Evolutionary conservation across 768 basidiomycete species (phyloP).

Genomic region (Paxillus ammoniavirescens): DNA sequence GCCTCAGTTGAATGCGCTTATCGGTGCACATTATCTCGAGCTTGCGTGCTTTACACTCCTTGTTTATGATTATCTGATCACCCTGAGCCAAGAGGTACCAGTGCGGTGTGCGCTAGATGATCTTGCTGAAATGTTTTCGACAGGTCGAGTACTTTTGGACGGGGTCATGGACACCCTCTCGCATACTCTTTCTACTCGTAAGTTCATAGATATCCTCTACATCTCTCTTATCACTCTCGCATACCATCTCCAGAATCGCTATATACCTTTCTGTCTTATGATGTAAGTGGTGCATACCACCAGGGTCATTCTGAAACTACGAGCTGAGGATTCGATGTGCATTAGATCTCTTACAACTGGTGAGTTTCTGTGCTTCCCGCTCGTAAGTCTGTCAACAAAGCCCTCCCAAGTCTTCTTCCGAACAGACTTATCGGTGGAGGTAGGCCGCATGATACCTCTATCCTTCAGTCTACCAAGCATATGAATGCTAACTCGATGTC

Average conservation of each 20-base stretch:
- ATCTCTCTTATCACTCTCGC: not conserved
- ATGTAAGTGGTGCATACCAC: not conserved
- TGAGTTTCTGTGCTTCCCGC: not conserved
- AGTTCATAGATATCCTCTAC: not conserved
- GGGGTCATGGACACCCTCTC: conserved; percentile 7
- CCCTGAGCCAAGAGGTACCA: conserved; percentile 8
- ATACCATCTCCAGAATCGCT: conserved; percentile 2
- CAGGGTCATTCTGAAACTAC: no score
- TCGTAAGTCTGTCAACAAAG: not conserved
- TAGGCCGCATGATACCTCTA: not conserved
- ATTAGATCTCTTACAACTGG: not conserved
- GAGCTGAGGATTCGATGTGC: not conserved
- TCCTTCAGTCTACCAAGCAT: not conserved
- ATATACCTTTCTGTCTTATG: conserved; percentile 4
- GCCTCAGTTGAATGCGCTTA: not conserved
- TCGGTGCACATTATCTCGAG: conserved; percentile 7
- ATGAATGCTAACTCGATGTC: not conserved
- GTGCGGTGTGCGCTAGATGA: not conserved
- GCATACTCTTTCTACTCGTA: conserved; percentile 6
- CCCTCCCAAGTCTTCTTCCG: conserved; percentile 2
- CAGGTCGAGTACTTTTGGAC: conserved; percentile 10
- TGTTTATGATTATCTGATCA: conserved; percentile 5
- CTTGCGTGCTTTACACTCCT: conserved; percentile 7
- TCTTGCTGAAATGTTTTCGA: not conserved
- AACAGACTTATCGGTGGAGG: not conserved